Percentiles rank a stretch among this genome's conserved stretches.
Evolutionary conservation across 768 basidiomycete genomes (phyloP).

Genomic region (Auriculariales sp.): DNA sequence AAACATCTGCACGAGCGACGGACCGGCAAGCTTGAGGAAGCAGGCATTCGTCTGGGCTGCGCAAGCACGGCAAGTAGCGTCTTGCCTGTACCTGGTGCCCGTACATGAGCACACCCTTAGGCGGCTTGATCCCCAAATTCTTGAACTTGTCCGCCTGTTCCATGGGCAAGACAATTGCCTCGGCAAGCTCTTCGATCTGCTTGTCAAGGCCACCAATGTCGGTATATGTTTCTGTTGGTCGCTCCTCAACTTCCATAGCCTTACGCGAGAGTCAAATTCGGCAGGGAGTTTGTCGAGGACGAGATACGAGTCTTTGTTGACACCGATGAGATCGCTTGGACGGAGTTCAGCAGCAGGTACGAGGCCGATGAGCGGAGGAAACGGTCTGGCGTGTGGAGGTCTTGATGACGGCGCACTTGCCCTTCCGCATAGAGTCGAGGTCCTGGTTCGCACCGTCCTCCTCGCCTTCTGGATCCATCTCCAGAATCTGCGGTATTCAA

Average conservation of each 20-base stretch:
- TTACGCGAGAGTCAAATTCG: constrained; percentile 98
- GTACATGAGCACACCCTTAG: constrained; percentile 98
- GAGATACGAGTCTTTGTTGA: constrained; percentile 98
- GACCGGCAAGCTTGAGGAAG: constrained; percentile 94
- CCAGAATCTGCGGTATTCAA: constrained; percentile 50
- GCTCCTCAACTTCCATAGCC: constrained; percentile 99
- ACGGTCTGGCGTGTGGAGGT: constrained; percentile 97
- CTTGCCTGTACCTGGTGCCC: constrained; percentile 98
- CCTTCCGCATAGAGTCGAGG: constrained; percentile 88
- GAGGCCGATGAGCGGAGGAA: constrained; percentile 92
- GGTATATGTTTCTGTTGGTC: constrained; percentile 93
- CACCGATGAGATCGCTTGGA: constrained; percentile 91
- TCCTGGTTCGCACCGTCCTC: constrained; percentile 95
- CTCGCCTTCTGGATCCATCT: constrained; percentile 85
- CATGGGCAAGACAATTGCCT: constrained; percentile 97
- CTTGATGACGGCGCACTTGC: constrained; percentile 98
- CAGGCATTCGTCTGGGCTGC: constrained; percentile 97
- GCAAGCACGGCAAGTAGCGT: constrained; percentile 95
- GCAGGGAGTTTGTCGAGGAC: constrained; percentile 90
- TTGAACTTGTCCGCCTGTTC: constrained; percentile 98
- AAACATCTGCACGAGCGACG: constrained; percentile 98
- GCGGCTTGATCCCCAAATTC: constrained; percentile 91
- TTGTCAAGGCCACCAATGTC: constrained; percentile 98
- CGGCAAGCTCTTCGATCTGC: constrained; percentile 96
- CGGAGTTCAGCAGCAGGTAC: constrained; percentile 83